Base-by-base conservation (phyloP, 257 asterid genomes). In the Capsicum chinense region DNA sequence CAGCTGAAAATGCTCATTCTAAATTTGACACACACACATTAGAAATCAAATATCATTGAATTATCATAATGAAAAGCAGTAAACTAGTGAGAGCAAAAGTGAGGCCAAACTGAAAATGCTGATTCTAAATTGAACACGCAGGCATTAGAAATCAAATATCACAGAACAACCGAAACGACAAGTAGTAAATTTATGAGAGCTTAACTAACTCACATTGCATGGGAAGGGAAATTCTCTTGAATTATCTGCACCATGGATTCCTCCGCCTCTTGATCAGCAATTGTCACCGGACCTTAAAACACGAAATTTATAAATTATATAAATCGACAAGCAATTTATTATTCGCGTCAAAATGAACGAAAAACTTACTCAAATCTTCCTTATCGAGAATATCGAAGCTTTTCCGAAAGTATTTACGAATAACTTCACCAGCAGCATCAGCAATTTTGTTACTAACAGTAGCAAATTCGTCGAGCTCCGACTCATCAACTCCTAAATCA, bases 251-350 rank as follows among this genome's bases (percentile, higher is more conserved):
- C 94, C 99, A 96, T 96, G 0, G 98, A 84, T 88, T 94, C 98
- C 90, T 97, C 99, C 33, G 99, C 98, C 15, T 92, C 94, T 85
- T 84, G 95, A 89, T 97, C 98, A 87, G 97, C 99, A 84, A 97
- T 92, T 60, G 98, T 95, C 84, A 97, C 99, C 15, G 98, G 98
- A 90, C 99, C 99, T 97, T 85, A 26, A 26, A 26, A 26, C 2
- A 26, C 33, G 2, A 26, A 1, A 26, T 26, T 26, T 26, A 26
- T 26, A 26, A 26, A 26, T 26, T 26, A 26, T 26, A 26, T 26
- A 26, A 26, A 9, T 37, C 47, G 50, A 2, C 74, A 26, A 37
- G 9, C 19, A 52, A 70, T 7, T 50, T 62, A 52, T 50, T 11
- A 26, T 26, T 26, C 16, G 9, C 44, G 56, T 52, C 19, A 6